Base-by-base conservation (phyloP, 768 basidiomycete genomes). In the Pisolithus sp. region DNA sequence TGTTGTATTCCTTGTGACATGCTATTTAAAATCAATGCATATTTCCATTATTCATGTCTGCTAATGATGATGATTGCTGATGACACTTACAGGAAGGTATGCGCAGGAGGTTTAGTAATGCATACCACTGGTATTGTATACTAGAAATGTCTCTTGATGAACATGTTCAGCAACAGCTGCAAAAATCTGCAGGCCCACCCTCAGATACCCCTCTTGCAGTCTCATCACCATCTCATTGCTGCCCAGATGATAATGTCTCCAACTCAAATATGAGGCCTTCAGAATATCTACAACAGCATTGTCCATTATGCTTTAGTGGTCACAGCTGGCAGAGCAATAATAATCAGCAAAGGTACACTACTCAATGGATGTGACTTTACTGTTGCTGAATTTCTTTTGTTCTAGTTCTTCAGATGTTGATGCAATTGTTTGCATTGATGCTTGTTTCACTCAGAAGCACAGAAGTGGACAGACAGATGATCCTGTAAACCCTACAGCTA, bases 381-480 rank as follows among this genome's bases (percentile, higher is more conserved):
- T 23, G 18, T 30, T 42, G n/a, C 21, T n/a, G 31, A 46, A 23
- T 12, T 46, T 17, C 45, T 9, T 46, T 17, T 34, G 30, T 28
- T 23, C 15, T 48, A 48, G 26, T 17, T 46, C 42, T 41, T 48
- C 3, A 34, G 66, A 63, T 9, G 48, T 54, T 36, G 64, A 69
- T 56, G 48, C 60, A 12, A 56, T 69, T 28, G 62, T 69, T 5
- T 69, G 66, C 44, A n/a, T 66, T 13, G 70, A 72, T 55, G 62
- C 61, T 2, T 68, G 65, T 53, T 71, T 71, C 41, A 67, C 60
- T 26, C 70, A 73, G 48, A 70, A 71, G 48, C 24, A 36, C n/a
- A 58, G 57, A 1, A 46, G 59, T 42, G 56, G 52, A 34, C 38
- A 38, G 12, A 49, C 41, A 23, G 50, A 50, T 1, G 37, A 56